Percentiles rank a stretch among this genome's conserved stretches.
Evolutionary conservation across 768 basidiomycete genomes (phyloP).

Genomic region (Mycena pura): DNA sequence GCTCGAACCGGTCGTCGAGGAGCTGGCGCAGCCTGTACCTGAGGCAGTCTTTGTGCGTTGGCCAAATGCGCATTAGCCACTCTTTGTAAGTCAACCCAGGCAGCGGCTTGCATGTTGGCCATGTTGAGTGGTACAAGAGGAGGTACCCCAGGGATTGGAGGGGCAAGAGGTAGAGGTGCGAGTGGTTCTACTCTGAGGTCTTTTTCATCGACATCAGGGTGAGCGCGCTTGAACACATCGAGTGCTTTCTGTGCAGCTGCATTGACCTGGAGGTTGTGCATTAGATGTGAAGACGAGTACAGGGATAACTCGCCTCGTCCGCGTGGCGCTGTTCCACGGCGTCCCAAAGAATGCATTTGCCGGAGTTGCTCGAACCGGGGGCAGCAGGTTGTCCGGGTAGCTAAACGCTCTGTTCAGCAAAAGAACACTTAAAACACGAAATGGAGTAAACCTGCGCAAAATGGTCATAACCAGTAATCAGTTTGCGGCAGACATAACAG

Average conservation of each 20-base stretch:
- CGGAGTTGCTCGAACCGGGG: conserved; percentile 30
- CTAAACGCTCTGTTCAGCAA: conserved; percentile 4
- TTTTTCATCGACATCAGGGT: conserved; percentile 69
- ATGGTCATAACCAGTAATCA: conserved; percentile 80
- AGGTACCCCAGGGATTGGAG: background rate
- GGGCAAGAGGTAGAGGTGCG: conserved; percentile 36
- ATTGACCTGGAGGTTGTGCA: conserved; percentile 58
- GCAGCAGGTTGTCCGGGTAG: conserved; percentile 12
- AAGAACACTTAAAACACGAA: background rate
- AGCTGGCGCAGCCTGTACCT: background rate
- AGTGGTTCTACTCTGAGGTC: conserved; percentile 71
- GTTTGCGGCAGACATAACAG: conserved; percentile 83
- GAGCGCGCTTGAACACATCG: conserved; percentile 61
- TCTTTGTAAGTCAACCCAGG: too few species aligned
- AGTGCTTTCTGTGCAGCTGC: conserved; percentile 70
- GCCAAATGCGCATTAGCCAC: too few species aligned
- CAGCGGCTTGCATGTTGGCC: conserved; percentile 1
- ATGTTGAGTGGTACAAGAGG: background rate
- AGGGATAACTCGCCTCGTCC: conserved; percentile 56
- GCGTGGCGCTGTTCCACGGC: conserved; percentile 66
- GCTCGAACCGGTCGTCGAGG: background rate
- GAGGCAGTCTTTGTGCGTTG: too few species aligned
- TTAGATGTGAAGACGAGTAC: background rate
- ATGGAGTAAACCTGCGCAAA: conserved; percentile 57
- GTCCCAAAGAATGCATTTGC: conserved; percentile 76